Base-by-base conservation (phyloP, 208 protist species). In the Phytomonas serpens region DNA sequence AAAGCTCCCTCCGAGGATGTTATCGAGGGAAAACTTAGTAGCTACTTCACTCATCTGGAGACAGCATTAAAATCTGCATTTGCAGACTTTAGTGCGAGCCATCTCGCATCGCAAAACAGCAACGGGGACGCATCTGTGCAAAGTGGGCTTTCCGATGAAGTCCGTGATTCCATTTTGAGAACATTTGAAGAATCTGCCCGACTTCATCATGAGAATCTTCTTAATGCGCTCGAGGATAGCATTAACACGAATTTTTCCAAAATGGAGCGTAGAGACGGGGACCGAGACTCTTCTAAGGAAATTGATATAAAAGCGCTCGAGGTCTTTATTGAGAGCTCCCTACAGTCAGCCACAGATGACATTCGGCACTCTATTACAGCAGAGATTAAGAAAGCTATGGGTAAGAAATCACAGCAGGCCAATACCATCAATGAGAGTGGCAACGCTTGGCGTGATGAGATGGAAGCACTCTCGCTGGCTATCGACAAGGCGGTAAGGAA, bases 321-420 rank as follows among this genome's bases (percentile, higher is more conserved):
- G 61, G 76, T 81, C 32, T 77, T 77, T 34, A 81, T 90, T 63
- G 86, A 90, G 64, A 78, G 81, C 23, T 75, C 82, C 1, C 68
- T 90, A 38, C 77, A 86, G 47, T 67, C 72, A 6, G 81, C 86
- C 10, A 83, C 83, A 5, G 76, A 90, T 52, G 81, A 85, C 42
- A 81, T 90, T 10, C 79, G 86, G 30, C 80, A 73, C 51, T 52
- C 74, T 68, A 74, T 87, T 31, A 68, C 72, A 7, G n/a, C 47
- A 38, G 79, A 87, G 72, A 65, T 92, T 40, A 87, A 84, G 77
- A 85, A 85, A 74, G 61, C 33, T n/a, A 40, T 32, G 36, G 30
- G n/a, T 23, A 57, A 29, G 52, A 61, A 57, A 57, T 57, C 47
- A 57, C 47, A 27, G 19, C 19, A 57, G 19, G 47, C 47, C 19